Base-by-base conservation (phyloP, 2,329 filamentous ascomycete genomes). In the Neurospora sp. region DNA sequence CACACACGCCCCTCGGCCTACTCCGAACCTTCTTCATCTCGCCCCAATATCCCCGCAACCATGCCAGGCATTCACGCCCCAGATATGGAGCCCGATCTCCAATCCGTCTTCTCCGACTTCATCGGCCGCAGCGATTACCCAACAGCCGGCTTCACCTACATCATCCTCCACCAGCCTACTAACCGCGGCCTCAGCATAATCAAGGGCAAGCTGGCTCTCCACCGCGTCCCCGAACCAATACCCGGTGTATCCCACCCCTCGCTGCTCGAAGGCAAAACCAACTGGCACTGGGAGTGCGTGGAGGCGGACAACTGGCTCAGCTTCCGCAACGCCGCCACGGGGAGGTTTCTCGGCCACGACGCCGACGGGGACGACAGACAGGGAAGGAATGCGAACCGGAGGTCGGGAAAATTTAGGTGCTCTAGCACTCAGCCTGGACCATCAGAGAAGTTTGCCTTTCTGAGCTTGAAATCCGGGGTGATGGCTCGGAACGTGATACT, bases 271-370 rank as follows among this genome's bases (percentile, higher is more conserved):
- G 46, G 46, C n/a, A 68, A 23, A 17, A 52, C 42, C 10, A 36
- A 67, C 38, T 70, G 69, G 69, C n/a, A 39, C 38, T 70, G 69
- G 69, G 10, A 68, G 33, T 70, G 69, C 23, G 43, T 68, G 13
- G 66, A 52, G 28, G n/a, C 39, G 7, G 38, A 70, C 13, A 66
- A 66, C 13, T 70, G 69, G 69, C 42, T 70, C 2, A 67, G 66
- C 11, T 70, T 70, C 19, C 40, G 66, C 13, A 70, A 70, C 42
- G 42, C 58, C n/a, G 69, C 69, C 10, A 70, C 66, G 23, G 66
- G 66, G 42, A 70, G 36, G 15, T 70, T 67, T n/a, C 33, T 70
- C 23, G 69, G 69, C 7, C 66, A 70, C 11, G 28, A 70, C 6
- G 13, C 19, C 19, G 46, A 52, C 19, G 43, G 3, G 11, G 23